These are phyloP conservation scores for Phialocephala subalpina DNA, from an alignment of 2,329 filamentous ascomycete species.

Conservation along the genomic window DNA sequence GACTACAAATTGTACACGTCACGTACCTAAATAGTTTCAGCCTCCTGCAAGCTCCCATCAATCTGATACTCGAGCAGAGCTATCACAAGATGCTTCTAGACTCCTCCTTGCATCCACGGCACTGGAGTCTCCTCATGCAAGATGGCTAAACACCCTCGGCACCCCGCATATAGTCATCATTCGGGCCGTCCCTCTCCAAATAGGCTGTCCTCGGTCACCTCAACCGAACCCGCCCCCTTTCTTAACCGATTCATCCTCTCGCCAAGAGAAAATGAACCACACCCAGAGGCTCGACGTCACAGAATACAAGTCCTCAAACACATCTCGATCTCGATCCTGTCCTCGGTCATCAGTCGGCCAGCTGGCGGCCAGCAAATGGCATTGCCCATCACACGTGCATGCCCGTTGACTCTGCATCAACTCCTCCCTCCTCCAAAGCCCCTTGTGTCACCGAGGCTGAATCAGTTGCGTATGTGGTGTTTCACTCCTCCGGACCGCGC, in stretches of 20 bases:
- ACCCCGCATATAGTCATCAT: background rate
- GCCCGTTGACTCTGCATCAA: constrained; percentile 3
- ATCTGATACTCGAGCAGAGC: constrained; percentile 8
- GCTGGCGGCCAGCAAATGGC: background rate
- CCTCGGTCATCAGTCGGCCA: background rate
- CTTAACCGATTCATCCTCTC: background rate
- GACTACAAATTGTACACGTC: background rate
- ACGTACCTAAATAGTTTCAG: constrained; percentile 11
- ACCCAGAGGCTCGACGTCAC: background rate
- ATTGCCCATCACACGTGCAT: constrained; percentile 7
- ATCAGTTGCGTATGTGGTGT: background rate
- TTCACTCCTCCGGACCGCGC: background rate
- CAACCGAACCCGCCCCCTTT: constrained; percentile 5
- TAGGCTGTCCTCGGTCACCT: background rate
- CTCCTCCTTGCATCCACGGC: constrained; percentile 7
- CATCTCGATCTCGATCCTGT: constrained; percentile 1
- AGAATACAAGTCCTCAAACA: constrained; percentile 6
- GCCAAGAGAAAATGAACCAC: background rate
- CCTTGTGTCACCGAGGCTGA: constrained; percentile 9
- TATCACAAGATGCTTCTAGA: background rate
- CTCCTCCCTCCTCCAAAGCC: background rate
- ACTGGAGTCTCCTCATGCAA: constrained; percentile 7
- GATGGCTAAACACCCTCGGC: constrained; percentile 2
- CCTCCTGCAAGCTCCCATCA: background rate
- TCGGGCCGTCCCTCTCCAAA: constrained; percentile 9